These are phyloP conservation scores for Solanum aculeatissimum DNA, from an alignment of 305 asterid genomes.

Conservation along the genomic window DNA sequence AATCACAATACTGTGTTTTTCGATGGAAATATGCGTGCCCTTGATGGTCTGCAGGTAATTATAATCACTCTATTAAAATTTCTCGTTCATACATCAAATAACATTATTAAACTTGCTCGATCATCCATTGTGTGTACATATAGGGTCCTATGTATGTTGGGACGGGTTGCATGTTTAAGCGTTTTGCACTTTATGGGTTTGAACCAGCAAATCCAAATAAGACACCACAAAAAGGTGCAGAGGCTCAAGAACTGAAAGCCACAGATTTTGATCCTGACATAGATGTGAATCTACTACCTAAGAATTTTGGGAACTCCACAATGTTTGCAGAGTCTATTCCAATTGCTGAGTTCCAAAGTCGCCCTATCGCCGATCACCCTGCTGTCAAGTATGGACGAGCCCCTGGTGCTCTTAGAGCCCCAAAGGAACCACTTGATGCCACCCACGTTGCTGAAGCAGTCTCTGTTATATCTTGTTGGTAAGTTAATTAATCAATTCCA, in stretches of 20 bases:
- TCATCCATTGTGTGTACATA: background rate
- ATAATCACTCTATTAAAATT: background rate
- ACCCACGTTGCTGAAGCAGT: constrained; percentile 44
- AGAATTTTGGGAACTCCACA: constrained; percentile 47
- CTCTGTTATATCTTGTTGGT: constrained; percentile 48
- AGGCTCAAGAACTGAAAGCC: constrained; percentile 24
- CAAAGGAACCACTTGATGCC: constrained; percentile 38
- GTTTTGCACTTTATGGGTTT: constrained; percentile 49
- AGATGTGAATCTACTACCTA: constrained; percentile 33
- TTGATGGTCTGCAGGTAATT: constrained; percentile 46
- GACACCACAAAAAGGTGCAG: constrained; percentile 13
- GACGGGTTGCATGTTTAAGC: constrained; percentile 36
- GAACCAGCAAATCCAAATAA: constrained; percentile 24
- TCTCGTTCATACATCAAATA: background rate
- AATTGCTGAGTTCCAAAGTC: constrained; percentile 42
- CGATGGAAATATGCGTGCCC: constrained; percentile 55
- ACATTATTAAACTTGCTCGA: background rate
- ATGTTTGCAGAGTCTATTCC: constrained; percentile 39
- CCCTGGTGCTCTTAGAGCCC: constrained; percentile 31
- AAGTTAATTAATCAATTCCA: background rate
- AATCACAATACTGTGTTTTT: constrained; percentile 41
- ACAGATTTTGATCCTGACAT: constrained; percentile 39
- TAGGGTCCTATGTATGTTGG: constrained; percentile 50
- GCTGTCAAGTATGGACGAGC: constrained; percentile 47
- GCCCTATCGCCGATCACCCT: constrained; percentile 49